Conservation (phyloP, 139 green algal genomes). For the Astrephomene gubernaculifera region DNA sequence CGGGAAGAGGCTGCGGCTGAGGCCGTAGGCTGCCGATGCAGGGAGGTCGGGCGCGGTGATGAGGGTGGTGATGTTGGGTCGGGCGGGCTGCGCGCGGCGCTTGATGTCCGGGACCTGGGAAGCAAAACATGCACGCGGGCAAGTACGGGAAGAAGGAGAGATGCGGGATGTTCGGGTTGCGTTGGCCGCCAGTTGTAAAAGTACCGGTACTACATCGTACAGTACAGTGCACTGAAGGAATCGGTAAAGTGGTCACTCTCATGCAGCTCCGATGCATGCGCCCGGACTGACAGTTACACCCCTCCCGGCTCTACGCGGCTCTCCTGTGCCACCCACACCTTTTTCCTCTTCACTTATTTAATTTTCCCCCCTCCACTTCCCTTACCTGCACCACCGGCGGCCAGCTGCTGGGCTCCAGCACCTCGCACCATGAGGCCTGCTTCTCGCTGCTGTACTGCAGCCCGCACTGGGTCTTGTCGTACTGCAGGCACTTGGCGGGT, state of each 20-base stretch:
- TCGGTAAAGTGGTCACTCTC: too few species aligned
- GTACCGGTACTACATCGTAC: too few species aligned
- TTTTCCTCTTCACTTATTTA: too few species aligned
- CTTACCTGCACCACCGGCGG: constrained; percentile 5
- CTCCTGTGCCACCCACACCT: too few species aligned
- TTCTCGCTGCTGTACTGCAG: constrained; percentile 56
- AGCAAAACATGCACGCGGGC: too few species aligned
- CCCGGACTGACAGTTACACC: too few species aligned
- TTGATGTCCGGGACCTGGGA: background rate
- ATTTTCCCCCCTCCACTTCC: background rate
- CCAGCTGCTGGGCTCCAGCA: constrained; percentile 32
- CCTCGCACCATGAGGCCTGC: constrained; percentile 64
- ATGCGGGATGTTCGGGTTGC: too few species aligned
- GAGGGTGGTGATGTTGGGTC: background rate
- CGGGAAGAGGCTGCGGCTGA: constrained; percentile 78
- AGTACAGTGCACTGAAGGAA: too few species aligned
- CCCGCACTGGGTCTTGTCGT: constrained; percentile 63
- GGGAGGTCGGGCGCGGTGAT: background rate
- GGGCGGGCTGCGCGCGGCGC: background rate
- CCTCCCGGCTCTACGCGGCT: too few species aligned
- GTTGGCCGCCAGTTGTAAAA: too few species aligned
- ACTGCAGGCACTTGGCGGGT: constrained; percentile 42
- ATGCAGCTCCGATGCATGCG: too few species aligned
- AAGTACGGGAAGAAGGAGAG: too few species aligned
- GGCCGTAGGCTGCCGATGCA: background rate